Conservation (phyloP, 371 early-diverging fungal species). For the Rhizopus delemar region DNA sequence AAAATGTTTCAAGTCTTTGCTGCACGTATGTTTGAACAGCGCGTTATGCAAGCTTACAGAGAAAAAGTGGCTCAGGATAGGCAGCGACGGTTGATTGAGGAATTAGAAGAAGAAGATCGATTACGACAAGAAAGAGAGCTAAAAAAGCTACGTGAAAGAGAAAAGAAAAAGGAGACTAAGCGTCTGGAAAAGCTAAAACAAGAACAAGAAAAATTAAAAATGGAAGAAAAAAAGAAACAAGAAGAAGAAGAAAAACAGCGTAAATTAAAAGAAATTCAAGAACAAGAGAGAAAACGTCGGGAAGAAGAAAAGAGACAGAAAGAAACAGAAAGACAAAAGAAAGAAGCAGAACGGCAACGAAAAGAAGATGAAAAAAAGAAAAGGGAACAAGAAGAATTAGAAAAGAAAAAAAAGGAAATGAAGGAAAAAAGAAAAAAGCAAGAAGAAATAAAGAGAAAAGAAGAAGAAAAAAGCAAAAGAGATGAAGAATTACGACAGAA, state of each 20-base stretch:
- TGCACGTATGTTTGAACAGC: conserved; percentile 91
- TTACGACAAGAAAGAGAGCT: conserved; percentile 66
- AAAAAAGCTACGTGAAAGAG: conserved; percentile 64
- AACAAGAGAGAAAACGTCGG: conserved; percentile 55
- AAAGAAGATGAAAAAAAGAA: conserved; percentile 29
- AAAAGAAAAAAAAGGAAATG: conserved; percentile 17
- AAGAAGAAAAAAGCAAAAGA: conserved; percentile 50
- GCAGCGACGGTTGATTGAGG: conserved; percentile 72
- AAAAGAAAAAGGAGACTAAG: conserved; percentile 62
- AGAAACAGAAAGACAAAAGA: conserved; percentile 38
- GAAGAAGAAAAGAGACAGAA: conserved; percentile 35
- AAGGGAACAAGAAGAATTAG: conserved; percentile 10
- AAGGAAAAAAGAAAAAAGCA: conserved; percentile 57
- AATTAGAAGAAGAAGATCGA: conserved; percentile 77
- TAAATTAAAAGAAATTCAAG: conserved; percentile 35
- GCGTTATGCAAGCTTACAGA: conserved; percentile 83
- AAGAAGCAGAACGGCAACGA: conserved; percentile 23
- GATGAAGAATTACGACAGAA: conserved; percentile 20
- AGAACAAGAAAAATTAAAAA: conserved; percentile 38
- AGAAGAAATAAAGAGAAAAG: conserved; percentile 51
- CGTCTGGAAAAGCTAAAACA: conserved; percentile 44
- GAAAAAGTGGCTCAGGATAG: conserved; percentile 85
- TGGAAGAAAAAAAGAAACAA: conserved; percentile 41
- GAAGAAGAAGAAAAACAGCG: conserved; percentile 41
- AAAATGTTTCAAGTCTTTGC: conserved; percentile 92